Conservation (phyloP, 345 rosid species). For the Balakata baccata region DNA sequence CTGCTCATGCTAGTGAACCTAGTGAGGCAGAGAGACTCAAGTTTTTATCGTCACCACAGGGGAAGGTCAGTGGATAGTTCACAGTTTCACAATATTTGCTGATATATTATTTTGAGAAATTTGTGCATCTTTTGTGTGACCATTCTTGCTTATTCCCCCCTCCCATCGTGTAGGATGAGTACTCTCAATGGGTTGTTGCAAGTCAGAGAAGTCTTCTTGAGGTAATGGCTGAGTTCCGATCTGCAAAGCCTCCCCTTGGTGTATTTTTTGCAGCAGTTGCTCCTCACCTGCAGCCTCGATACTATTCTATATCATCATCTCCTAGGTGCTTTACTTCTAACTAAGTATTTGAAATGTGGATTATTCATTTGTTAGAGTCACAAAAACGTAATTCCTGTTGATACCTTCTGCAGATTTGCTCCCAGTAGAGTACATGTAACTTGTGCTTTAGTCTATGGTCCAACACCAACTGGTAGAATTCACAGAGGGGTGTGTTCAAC, state of each 20-base stretch:
- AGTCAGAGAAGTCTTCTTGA: slow-evolving; percentile 39
- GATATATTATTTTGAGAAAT: background rate
- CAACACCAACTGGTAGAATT: slow-evolving; percentile 30
- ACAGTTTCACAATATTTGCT: slow-evolving; percentile 5
- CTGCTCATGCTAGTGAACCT: slow-evolving; percentile 86
- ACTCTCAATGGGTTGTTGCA: slow-evolving; percentile 31
- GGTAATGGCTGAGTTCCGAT: slow-evolving; percentile 35
- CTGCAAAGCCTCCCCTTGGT: slow-evolving; percentile 34
- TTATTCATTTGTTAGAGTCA: background rate
- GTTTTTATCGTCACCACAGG: slow-evolving; percentile 27
- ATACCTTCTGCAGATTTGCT: slow-evolving; percentile 23
- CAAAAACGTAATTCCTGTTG: background rate
- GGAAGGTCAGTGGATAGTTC: slow-evolving; percentile 21
- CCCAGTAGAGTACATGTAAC: slow-evolving; percentile 33
- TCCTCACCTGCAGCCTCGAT: slow-evolving; percentile 35
- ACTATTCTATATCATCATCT: slow-evolving; percentile 35
- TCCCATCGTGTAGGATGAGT: slow-evolving; percentile 33
- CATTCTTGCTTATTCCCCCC: background rate
- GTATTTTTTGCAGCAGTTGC: slow-evolving; percentile 34
- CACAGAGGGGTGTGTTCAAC: slow-evolving; percentile 36
- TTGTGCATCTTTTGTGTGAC: background rate
- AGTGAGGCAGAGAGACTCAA: slow-evolving; percentile 57
- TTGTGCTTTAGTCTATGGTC: slow-evolving; percentile 32
- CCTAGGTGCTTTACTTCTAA: slow-evolving; percentile 24
- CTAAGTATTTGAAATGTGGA: background rate